These are phyloP conservation scores for Circinella minor DNA, from an alignment of 371 early-diverging fungal genomes.

Conservation along the genomic window DNA sequence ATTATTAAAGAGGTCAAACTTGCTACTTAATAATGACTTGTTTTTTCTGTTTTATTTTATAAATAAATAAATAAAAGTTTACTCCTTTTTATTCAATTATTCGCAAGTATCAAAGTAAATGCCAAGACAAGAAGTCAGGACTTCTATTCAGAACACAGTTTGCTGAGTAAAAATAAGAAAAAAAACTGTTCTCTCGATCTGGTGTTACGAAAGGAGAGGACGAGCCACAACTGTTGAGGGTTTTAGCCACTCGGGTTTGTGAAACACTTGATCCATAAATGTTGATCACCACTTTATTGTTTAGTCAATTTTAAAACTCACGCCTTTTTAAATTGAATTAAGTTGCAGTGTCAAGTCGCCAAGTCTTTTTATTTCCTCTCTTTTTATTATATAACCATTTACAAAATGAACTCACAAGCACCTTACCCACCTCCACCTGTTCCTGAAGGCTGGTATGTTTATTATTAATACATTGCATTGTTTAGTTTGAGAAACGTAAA, in stretches of 20 bases:
- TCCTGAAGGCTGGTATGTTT: not conserved
- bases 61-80: too few relatives aligned
- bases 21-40: not conserved
- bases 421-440: not conserved
- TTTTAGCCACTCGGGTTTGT: too few relatives aligned
- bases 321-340: not conserved
- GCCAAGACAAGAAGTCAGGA: not conserved
- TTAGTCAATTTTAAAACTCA: too few relatives aligned
- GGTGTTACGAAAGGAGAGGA: not conserved
- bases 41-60: too few relatives aligned
- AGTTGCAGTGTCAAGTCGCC: not conserved
- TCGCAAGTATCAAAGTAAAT: not conserved
- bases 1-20: constrained; percentile 4
- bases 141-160: too few relatives aligned
- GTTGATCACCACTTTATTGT: too few relatives aligned
- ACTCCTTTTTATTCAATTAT: too few relatives aligned
- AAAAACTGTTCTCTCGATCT: not conserved
- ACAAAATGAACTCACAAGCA: not conserved
- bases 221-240: too few relatives aligned
- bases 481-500: too few relatives aligned
- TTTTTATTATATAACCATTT: not conserved
- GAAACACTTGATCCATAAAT: too few relatives aligned
- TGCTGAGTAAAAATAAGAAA: too few relatives aligned
- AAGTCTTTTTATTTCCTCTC: not conserved
- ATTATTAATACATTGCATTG: too few relatives aligned